Base-by-base conservation (phyloP, 2,329 filamentous ascomycete genomes). In the Trichoderma polysporum region DNA sequence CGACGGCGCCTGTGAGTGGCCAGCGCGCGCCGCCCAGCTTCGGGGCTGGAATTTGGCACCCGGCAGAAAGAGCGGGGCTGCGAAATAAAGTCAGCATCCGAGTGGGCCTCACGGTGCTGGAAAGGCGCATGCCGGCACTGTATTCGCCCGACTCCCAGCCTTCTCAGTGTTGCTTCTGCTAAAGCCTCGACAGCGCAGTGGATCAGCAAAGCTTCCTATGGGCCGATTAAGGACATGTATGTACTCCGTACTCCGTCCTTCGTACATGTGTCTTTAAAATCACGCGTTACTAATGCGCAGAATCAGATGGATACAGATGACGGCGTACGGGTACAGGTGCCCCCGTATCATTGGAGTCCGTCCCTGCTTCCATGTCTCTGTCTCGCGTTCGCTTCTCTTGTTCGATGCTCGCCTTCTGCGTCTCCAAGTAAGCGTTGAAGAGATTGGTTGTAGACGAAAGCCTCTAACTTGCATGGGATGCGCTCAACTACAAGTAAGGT, bases 211-310 rank as follows among this genome's bases (percentile, higher is more conserved):
- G 41, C 41, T 45, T 22, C 35, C 22, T 37, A 63, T 63, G 60
- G 60, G 60, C 60, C 60, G 60, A 63, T 63, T 63, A 50, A 63
- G 35, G 59, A 52, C 49, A 53, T 54, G 49, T 53, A 53, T n/a
- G 33, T 31, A 27, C 47, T 63, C 60, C 47, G 41, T 60, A 61
- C 58, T 50, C 17, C 47, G 27, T 39, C n/a, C n/a, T n/a, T n/a
- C n/a, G 60, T 19, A 31, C 17, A 25, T 4, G 27, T 5, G 10
- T 31, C n/a, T 8, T 33, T 10, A 52, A 54, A 53, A 53, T 54
- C 45, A 35, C 57, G 57, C 58, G 35, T 54, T 41, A 63, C 58
- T 61, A 61, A 61, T 62, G 37, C 6, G 35, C 15, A 39, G 35
- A 57, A 25, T 4, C 33, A 50, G 19, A 27, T 25, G 47, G 47